Evolutionary conservation across 108 stramenopile species (phyloP), one percentile per base, ranked within the genome.

Genomic region (Cyclostephanos tholiformis): DNA sequence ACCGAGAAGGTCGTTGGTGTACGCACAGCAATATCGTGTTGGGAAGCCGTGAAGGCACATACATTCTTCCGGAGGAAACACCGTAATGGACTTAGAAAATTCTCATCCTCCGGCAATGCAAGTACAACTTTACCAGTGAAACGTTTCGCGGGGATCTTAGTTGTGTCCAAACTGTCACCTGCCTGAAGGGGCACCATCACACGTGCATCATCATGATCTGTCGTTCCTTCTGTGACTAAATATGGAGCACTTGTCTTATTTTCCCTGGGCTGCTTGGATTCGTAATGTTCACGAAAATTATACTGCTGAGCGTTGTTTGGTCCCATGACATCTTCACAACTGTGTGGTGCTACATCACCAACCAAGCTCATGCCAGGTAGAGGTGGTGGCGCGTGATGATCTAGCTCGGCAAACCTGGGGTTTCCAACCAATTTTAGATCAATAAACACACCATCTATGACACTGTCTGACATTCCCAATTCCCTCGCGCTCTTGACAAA

Each of bases 31-130:
- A 93, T 93, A 65, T 95, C 95, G 53, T 85, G 87, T 53, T 82
- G 86, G 22, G 92, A 88, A 26, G 95, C 95, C 23, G 87, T 83
- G 63, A 95, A 95, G 48, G 88, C 95, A 67, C 85, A 89, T 0
- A 95, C 95, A 64, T 95, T 87, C 44, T 88, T 79, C 7, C 95
- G 89, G 26, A 95, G 82, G 72, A 95, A 95, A 73, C 92, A 95
- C 23, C 95, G 86, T 27, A 95, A 74, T 2, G 92, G 95, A 57
- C 90, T 91, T 63, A 95, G 68, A 32, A 90, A 74, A 23, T 62
- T 85, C 41, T 80, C 68, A 64, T 95, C 95, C 52, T 91, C 90
- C 19, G 89, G 83, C 9, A 89, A 60, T 2, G 90, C 26, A 11
- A 95, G 76, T 7, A 77, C 32, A 4, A 85, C 82, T 22, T 88